Conservation (phyloP, 2,329 filamentous ascomycete species). For the Fusarium solani-melongenae region DNA sequence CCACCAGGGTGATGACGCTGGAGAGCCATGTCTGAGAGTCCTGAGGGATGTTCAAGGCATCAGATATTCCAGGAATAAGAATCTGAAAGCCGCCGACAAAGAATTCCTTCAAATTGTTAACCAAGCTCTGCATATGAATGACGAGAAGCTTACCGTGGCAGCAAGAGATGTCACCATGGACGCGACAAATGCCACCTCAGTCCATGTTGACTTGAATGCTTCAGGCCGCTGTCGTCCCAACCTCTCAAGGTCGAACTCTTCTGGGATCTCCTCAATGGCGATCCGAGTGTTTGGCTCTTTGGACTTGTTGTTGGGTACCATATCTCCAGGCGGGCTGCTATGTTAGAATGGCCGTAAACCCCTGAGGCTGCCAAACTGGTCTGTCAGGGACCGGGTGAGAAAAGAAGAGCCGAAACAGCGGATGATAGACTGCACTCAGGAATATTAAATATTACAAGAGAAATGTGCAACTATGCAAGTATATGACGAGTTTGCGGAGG, state of each 20-base stretch:
- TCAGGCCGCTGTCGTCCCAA: constrained; percentile 69
- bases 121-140: not conserved
- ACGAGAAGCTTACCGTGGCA: constrained; percentile 58
- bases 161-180: constrained; percentile 70
- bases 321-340: not conserved
- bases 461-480: not conserved
- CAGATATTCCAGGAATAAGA: constrained; percentile 73
- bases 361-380: not conserved
- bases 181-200: constrained; percentile 69
- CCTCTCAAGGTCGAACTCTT: constrained; percentile 58
- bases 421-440: too few species aligned
- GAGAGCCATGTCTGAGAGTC: constrained; percentile 71
- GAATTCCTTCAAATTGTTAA: constrained; percentile 64
- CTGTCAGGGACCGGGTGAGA: not conserved
- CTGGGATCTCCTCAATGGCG: constrained; percentile 21
- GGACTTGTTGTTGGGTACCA: not conserved
- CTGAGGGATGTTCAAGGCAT: constrained; percentile 71
- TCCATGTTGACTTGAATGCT: constrained; percentile 61
- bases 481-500: not conserved
- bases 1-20: constrained; percentile 67
- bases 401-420: not conserved
- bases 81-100: constrained; percentile 80
- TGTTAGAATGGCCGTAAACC: not conserved
- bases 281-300: not conserved
- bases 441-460: not conserved